These are phyloP conservation scores for Eimeria tenella DNA, from an alignment of 169 alveolate genomes.

Conservation along the genomic window DNA sequence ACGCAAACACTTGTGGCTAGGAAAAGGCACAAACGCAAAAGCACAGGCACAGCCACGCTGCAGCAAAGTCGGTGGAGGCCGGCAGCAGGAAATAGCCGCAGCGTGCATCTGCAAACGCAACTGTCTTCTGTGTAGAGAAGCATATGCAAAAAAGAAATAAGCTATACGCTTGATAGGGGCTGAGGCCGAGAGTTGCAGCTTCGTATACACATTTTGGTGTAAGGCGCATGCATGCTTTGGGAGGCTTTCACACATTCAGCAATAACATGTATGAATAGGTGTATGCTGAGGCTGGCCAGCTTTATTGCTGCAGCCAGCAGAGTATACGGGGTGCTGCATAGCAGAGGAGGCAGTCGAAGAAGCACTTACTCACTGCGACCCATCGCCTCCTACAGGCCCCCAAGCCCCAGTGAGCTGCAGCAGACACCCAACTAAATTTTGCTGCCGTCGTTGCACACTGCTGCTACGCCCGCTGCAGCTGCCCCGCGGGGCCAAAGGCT, in stretches of 20 bases:
- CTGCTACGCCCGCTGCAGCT: too few relatives aligned
- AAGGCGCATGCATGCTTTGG: too few relatives aligned
- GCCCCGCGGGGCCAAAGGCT: too few relatives aligned
- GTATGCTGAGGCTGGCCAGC: too few relatives aligned
- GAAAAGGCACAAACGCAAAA: background rate
- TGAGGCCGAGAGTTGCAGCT: too few relatives aligned
- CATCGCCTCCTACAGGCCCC: constrained; percentile 31
- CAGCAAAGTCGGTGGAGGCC: background rate
- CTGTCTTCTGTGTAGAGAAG: background rate
- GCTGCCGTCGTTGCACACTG: too few relatives aligned
- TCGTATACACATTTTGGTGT: too few relatives aligned
- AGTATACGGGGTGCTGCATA: background rate
- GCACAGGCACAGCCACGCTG: background rate
- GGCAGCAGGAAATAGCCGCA: too few relatives aligned
- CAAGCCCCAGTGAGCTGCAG: background rate
- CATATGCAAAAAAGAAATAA: background rate
- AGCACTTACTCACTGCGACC: background rate
- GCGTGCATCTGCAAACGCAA: background rate
- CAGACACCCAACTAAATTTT: background rate
- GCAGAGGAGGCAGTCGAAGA: too few relatives aligned
- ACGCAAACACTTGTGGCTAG: constrained; percentile 1
- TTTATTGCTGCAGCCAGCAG: background rate
- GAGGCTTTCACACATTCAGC: too few relatives aligned
- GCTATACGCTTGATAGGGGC: too few relatives aligned
- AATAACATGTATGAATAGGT: too few relatives aligned